Percentiles rank a stretch among this genome's conserved stretches.
These are phyloP conservation scores for Ascochyta clinopodiicola DNA, from an alignment of 2,329 filamentous ascomycete species.

Conservation along the genomic window DNA sequence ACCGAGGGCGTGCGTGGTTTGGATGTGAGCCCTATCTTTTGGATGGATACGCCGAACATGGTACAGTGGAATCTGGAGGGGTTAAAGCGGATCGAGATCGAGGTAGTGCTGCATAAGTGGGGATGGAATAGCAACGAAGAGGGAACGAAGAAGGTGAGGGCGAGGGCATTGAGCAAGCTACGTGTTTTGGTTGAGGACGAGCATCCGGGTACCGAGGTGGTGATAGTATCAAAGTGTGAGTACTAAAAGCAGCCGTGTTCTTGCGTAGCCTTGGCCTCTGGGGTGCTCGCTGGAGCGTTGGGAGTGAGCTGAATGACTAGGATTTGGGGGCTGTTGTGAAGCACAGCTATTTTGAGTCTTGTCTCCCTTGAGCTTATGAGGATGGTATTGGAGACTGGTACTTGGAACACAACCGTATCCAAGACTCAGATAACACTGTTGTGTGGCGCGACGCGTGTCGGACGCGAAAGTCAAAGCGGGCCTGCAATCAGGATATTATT, in stretches of 20 bases:
- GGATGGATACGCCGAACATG: slow-evolving; percentile 5
- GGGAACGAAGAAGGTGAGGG: background rate
- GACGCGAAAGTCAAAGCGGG: too few relatives aligned
- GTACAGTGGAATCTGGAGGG: background rate
- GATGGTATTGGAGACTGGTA: too few relatives aligned
- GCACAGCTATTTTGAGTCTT: too few relatives aligned
- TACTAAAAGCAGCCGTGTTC: background rate
- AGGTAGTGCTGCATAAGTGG: slow-evolving; percentile 7
- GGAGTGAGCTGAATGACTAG: too few relatives aligned
- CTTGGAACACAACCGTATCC: too few relatives aligned
- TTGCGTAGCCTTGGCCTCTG: background rate
- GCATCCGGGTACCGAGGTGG: slow-evolving; percentile 4
- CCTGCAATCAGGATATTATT: too few relatives aligned
- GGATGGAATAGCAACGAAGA: slow-evolving; percentile 1
- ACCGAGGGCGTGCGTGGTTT: background rate
- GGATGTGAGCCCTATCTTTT: slow-evolving; percentile 4
- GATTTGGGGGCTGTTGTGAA: too few relatives aligned
- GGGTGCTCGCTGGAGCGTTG: too few relatives aligned
- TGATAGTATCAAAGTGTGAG: background rate
- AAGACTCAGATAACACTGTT: too few relatives aligned
- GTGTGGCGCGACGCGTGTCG: too few relatives aligned
- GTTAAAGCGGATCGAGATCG: slow-evolving; percentile 8
- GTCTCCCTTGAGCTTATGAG: too few relatives aligned
- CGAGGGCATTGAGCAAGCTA: background rate
- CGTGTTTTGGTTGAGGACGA: background rate